phyloP scores from a whole-genome alignment of 2,329 filamentous ascomycete genomes.

The Apiospora koreana region DNA sequence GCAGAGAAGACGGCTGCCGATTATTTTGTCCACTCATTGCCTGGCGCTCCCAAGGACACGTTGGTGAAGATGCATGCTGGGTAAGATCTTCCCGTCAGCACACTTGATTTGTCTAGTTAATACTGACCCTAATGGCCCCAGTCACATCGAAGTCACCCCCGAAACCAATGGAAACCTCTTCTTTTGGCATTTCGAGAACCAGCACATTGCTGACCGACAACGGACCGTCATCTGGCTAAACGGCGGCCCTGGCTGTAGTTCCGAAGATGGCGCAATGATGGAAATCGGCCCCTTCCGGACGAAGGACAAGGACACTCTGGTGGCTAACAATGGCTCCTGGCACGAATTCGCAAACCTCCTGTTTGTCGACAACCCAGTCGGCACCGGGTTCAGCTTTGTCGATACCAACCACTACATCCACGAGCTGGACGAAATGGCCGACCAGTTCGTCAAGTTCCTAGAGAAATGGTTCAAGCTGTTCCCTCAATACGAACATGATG shows the following conservation, averaged over 20 bases:
- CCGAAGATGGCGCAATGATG: slow-evolving; percentile 94
- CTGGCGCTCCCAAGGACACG: slow-evolving; percentile 77
- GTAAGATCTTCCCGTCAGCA: slow-evolving; percentile 51
- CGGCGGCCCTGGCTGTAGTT: slow-evolving; percentile 94
- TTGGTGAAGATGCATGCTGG: slow-evolving; percentile 97
- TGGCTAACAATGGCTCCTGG: slow-evolving; percentile 93
- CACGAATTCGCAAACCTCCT: slow-evolving; percentile 96
- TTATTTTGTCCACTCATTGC: slow-evolving; percentile 85
- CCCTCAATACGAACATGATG: slow-evolving; percentile 87
- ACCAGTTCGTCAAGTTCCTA: slow-evolving; percentile 84
- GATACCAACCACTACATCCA: slow-evolving; percentile 84
- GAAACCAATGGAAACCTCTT: slow-evolving; percentile 91
- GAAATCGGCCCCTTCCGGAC: slow-evolving; percentile 93
- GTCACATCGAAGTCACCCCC: slow-evolving; percentile 86
- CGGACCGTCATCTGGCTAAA: slow-evolving; percentile 97
- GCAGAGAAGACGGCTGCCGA: slow-evolving; percentile 67
- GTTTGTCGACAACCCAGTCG: slow-evolving; percentile 96
- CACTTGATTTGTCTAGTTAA: not conserved
- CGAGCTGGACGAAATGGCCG: slow-evolving; percentile 85
- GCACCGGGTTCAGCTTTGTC: slow-evolving; percentile 94
- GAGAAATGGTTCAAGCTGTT: slow-evolving; percentile 91
- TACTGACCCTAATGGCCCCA: slow-evolving; percentile 37
- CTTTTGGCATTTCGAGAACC: slow-evolving; percentile 98
- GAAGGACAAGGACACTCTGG: slow-evolving; percentile 69
- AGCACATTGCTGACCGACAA: slow-evolving; percentile 89